These are phyloP conservation scores for Colletotrichum horii DNA, from an alignment of 2,329 filamentous ascomycete genomes.

Conservation along the genomic window DNA sequence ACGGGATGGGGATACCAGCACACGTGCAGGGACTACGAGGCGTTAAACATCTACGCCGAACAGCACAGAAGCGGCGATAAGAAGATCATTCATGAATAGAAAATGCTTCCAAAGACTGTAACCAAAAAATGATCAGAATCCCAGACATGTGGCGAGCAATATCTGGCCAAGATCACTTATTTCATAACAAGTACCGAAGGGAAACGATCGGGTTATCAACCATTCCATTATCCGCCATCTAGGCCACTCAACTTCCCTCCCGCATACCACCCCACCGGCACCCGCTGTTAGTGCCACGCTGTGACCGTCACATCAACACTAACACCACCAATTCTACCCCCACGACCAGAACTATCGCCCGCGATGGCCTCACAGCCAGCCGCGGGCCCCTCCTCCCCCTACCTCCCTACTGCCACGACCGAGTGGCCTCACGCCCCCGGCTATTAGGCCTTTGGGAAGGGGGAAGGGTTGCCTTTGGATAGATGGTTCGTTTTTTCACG, in stretches of 20 bases:
- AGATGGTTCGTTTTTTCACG: too few relatives aligned
- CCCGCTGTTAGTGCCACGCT: too few relatives aligned
- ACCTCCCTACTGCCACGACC: too few relatives aligned
- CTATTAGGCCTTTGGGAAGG: too few relatives aligned
- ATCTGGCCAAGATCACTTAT: background rate
- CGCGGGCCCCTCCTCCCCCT: too few relatives aligned
- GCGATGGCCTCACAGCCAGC: too few relatives aligned
- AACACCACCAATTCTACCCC: too few relatives aligned
- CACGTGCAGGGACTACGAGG: conserved; percentile 28
- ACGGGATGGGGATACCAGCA: conserved; percentile 24
- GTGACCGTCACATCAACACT: too few relatives aligned
- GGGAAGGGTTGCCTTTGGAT: too few relatives aligned
- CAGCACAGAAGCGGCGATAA: background rate
- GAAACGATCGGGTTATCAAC: background rate
- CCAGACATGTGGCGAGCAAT: background rate
- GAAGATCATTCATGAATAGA: background rate
- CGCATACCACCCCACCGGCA: too few relatives aligned
- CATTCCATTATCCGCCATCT: background rate
- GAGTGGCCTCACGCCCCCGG: too few relatives aligned
- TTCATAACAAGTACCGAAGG: background rate
- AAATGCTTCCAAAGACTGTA: background rate
- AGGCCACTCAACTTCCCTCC: background rate
- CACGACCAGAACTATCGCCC: too few relatives aligned
- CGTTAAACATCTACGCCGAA: background rate
- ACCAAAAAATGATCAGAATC: background rate